Percentiles rank a stretch among this genome's conserved stretches.
Conservation (phyloP, 1,284 basidiomycete genomes). For the Phellinidium pouzarii region DNA sequence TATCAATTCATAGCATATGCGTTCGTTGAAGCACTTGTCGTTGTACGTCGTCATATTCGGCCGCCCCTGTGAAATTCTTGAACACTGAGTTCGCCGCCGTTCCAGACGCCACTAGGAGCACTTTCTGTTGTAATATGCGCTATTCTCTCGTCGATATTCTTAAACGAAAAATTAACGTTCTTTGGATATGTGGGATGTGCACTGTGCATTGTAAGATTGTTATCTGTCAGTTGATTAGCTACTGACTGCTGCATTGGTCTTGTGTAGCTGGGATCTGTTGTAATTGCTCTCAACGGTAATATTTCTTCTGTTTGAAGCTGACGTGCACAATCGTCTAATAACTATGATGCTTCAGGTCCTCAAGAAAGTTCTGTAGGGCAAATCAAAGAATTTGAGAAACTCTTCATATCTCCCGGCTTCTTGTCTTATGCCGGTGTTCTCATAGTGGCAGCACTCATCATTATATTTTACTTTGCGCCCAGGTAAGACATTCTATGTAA, state of each 20-base stretch:
- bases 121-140: constrained; percentile 65
- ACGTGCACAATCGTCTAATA: not conserved
- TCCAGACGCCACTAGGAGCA: constrained; percentile 55
- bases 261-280: constrained; percentile 20
- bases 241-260: not conserved
- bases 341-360: constrained; percentile 28
- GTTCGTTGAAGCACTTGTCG: constrained; percentile 47
- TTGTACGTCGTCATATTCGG: constrained; percentile 27
- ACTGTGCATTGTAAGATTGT: constrained; percentile 40
- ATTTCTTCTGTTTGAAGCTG: not conserved
- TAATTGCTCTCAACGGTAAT: constrained; percentile 51
- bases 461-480: constrained; percentile 43
- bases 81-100: constrained; percentile 22
- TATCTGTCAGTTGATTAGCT: not conserved
- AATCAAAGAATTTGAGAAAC: constrained; percentile 50
- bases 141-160: constrained; percentile 64
- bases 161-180: constrained; percentile 55
- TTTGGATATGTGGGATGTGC: constrained; percentile 57
- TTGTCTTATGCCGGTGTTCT: constrained; percentile 46
- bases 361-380: constrained; percentile 51
- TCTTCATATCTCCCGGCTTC: constrained; percentile 60
- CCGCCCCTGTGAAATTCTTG: not conserved
- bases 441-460: constrained; percentile 30
- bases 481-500: constrained; percentile 8
- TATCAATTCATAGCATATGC: constrained; percentile 27